Evolutionary conservation across 305 asterid species (phyloP).

Genomic region (Ilex paraguariensis): DNA sequence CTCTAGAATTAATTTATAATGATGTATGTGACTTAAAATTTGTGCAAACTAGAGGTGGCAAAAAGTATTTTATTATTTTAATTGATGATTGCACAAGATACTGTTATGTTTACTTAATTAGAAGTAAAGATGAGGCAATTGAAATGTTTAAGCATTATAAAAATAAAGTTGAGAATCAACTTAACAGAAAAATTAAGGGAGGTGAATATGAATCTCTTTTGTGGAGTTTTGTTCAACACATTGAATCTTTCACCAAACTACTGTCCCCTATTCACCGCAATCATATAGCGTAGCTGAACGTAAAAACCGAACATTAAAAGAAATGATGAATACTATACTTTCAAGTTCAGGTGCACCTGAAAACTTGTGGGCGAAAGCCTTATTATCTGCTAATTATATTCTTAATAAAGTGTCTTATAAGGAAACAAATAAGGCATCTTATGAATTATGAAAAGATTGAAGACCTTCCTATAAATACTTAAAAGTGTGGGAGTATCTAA

Average conservation of each 20-base stretch:
- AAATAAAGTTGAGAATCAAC: neutral
- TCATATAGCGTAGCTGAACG: neutral
- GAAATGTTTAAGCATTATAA: too few species aligned
- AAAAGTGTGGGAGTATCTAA: too few species aligned
- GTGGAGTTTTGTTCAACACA: too few species aligned
- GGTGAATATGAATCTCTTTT: slow-evolving; percentile 2
- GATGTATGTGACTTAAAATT: neutral
- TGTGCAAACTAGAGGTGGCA: neutral
- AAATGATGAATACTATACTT: neutral
- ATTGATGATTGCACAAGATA: neutral
- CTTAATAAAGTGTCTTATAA: too few species aligned
- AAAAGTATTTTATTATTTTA: neutral
- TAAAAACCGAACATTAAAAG: neutral
- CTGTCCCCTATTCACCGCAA: neutral
- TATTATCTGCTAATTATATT: too few species aligned
- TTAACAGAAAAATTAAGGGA: neutral
- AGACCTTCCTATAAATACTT: too few species aligned
- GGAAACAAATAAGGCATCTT: too few species aligned
- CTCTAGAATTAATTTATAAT: neutral
- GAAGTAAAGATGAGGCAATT: neutral
- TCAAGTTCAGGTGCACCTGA: neutral
- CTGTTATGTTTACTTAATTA: neutral
- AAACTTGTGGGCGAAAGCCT: neutral
- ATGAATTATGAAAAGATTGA: too few species aligned
- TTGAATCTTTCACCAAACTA: neutral